Evolutionary conservation across 805 yeast species (phyloP), one percentile per base, ranked within the genome.

Genomic region (Blastobotrys robertii): DNA sequence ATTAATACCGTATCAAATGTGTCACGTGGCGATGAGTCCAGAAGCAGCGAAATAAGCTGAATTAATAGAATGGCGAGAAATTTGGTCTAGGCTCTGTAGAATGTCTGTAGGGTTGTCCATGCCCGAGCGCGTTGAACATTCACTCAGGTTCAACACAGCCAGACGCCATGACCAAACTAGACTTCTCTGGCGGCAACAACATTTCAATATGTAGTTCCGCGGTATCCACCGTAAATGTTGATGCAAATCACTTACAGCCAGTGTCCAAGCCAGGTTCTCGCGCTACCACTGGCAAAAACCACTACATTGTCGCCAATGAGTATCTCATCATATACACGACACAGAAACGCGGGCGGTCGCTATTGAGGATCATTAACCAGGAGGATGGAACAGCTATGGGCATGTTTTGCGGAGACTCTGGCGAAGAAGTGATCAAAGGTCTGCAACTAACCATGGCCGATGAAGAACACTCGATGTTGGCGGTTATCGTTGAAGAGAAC

Each of bases 281-380:
- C 40, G 41, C 33, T 41, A 44, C 39, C 41, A 38, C 13, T 19
- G 25, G 25, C 25, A 19, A 19, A 19, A 19, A 19, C 6, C 25
- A 19, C 6, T 19, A 19, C 25, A 19, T 52, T 5, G 40, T 30
- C 11, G 52, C 55, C 14, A 49, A 44, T 15, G 39, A 38, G 11
- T 30, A 32, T 22, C 48, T 44, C 25, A 51, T 52, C 32, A 52
- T 44, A 12, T 52, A 51, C 38, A 44, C 55, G 2, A 42, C 55
- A 1, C 44, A 53, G 10, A 51, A 51, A 38, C 43, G 39, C 10
- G 50, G 55, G 40, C 36, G 12, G 44, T 19, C 25, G 25, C 25
- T 19, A 6, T 19, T 19, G 25, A 19, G 25, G 6, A 19, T 19
- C 25, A 19, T 19, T 6, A 19, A 19, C 6, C 25, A 19, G 6